phyloP scores from a whole-genome alignment of 306 rosid genomes.

The Herpetospermum pedunculosum region DNA sequence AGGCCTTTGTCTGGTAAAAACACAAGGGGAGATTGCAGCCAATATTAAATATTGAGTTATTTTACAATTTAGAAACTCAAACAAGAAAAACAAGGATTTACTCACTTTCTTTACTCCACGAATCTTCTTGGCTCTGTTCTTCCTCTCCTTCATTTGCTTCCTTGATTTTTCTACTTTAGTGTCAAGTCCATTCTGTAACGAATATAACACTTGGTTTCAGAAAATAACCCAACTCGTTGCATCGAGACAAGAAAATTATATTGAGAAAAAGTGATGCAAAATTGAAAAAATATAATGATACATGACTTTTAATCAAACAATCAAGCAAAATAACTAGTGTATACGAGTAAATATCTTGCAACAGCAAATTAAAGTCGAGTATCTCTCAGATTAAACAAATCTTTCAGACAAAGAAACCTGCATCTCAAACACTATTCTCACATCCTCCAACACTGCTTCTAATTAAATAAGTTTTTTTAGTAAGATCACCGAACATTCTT shows the following conservation, averaged over 20 bases:
- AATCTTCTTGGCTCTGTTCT: slow-evolving; percentile 78
- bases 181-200: slow-evolving; percentile 65
- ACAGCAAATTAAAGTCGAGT: background rate
- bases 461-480: no score
- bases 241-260: background rate
- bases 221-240: background rate
- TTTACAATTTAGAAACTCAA: background rate
- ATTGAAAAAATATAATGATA: background rate
- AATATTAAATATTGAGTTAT: background rate
- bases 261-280: background rate
- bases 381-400: background rate
- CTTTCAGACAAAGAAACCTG: background rate
- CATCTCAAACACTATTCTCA: background rate
- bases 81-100: background rate
- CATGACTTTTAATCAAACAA: background rate
- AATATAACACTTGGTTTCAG: background rate
- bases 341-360: background rate
- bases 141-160: slow-evolving; percentile 88
- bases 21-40: background rate
- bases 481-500: no score
- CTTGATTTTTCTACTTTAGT: slow-evolving; percentile 78
- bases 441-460: background rate
- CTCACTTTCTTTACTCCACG: slow-evolving; percentile 84
- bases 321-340: background rate
- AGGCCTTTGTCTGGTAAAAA: slow-evolving; percentile 25